These are phyloP conservation scores for Spencermartinsiella europaea DNA, from an alignment of 805 yeast genomes.

Conservation along the genomic window DNA sequence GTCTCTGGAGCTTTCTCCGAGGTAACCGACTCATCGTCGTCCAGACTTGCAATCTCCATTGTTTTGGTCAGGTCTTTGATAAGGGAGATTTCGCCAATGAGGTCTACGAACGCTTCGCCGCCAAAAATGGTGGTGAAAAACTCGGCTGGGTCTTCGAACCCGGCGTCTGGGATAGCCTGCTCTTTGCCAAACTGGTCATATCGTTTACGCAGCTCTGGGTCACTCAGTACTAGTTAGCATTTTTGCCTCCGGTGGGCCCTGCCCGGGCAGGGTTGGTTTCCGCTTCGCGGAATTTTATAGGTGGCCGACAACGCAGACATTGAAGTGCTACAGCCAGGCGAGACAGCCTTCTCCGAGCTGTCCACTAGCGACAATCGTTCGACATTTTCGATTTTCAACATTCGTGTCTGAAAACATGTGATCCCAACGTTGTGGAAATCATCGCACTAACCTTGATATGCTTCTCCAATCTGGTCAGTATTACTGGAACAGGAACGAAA, in stretches of 20 bases:
- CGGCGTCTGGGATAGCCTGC: constrained; percentile 60
- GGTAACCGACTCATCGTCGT: constrained; percentile 32
- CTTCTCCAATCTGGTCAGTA: constrained; percentile 39
- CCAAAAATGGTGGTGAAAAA: constrained; percentile 83
- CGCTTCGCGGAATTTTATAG: too few species aligned
- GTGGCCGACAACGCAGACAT: too few species aligned
- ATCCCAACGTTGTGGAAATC: too few species aligned
- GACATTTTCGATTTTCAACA: too few species aligned
- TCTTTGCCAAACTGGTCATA: constrained; percentile 88
- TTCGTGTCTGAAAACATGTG: too few species aligned
- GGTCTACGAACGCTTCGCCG: constrained; percentile 79
- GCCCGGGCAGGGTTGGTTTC: too few species aligned
- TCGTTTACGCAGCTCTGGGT: constrained; percentile 56
- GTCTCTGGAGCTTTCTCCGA: constrained; percentile 12
- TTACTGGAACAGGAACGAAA: too few species aligned
- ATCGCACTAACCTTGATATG: constrained; percentile 40
- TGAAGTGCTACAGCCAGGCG: too few species aligned
- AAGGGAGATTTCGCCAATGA: constrained; percentile 80
- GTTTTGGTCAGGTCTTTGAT: constrained; percentile 68
- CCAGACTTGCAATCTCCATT: constrained; percentile 46
- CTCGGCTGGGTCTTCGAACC: constrained; percentile 79
- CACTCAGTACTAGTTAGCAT: constrained; percentile 73
- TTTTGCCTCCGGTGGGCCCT: constrained; percentile 23
- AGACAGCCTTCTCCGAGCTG: too few species aligned
- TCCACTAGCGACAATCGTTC: too few species aligned